Evolutionary conservation across 1,139 yeast species (phyloP).

Genomic region (Candida freyschussii): DNA sequence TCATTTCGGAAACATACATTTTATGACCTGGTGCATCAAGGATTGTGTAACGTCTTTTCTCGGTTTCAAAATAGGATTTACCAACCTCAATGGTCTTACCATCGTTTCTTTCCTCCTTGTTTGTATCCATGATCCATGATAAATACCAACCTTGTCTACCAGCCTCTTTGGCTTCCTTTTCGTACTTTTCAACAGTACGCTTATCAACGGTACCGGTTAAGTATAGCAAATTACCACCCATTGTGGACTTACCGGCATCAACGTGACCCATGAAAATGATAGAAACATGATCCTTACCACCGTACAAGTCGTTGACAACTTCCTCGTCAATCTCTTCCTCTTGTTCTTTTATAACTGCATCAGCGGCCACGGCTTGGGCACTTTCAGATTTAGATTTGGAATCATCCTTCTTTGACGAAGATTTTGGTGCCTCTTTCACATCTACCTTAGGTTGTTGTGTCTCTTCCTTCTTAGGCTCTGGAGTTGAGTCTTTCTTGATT

Average conservation of each 20-base stretch:
- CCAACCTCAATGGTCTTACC: conserved; percentile 99
- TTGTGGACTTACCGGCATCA: conserved; percentile 98
- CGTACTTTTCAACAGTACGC: conserved; percentile 98
- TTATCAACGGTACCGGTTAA: conserved; percentile 97
- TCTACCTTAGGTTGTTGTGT: conserved; percentile 5
- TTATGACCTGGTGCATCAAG: conserved; percentile 99
- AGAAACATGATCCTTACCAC: conserved; percentile 95
- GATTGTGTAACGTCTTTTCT: conserved; percentile 93
- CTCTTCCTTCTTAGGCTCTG: conserved; percentile 4
- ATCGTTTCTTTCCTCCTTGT: conserved; percentile 96
- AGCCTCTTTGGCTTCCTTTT: conserved; percentile 97
- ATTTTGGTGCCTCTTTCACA: conserved; percentile 4
- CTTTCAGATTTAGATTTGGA: conserved; percentile 13
- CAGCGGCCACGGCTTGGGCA: conserved; percentile 25
- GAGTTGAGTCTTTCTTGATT: conserved; percentile 15
- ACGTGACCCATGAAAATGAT: conserved; percentile 99
- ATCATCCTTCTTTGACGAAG: conserved; percentile 4
- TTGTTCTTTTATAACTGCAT: conserved; percentile 60
- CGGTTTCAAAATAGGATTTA: conserved; percentile 95
- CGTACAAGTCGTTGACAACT: conserved; percentile 86
- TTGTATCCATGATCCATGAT: conserved; percentile 99
- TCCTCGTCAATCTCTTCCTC: conserved; percentile 87
- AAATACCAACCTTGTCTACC: conserved; percentile 99
- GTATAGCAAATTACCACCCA: conserved; percentile 95
- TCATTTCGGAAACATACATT: conserved; percentile 98